Percentiles rank a stretch among this genome's conserved stretches.
These are phyloP conservation scores for Heliamphora exappendiculata DNA, from an alignment of 148 eudicot genomes.

Conservation along the genomic window DNA sequence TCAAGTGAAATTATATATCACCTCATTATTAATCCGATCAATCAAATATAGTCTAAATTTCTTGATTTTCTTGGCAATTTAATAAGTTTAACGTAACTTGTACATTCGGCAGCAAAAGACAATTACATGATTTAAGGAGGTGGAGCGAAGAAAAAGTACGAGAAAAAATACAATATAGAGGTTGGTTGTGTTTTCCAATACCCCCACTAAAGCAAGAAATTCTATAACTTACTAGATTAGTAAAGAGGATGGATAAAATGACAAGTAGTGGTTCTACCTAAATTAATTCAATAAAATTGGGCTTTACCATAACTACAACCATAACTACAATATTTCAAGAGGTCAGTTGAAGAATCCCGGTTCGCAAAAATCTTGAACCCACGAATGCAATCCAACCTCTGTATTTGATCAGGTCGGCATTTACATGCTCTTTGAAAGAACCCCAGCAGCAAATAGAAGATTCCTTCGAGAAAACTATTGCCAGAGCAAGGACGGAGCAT, in stretches of 20 bases:
- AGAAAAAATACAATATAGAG: not conserved
- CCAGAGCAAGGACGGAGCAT: constrained; percentile 5
- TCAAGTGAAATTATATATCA: too few species aligned
- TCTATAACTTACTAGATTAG: not conserved
- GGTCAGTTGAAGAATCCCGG: not conserved
- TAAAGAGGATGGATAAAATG: not conserved
- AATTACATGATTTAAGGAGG: not conserved
- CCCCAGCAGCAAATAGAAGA: constrained; percentile 81
- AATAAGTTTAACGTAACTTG: not conserved
- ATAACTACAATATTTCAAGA: not conserved
- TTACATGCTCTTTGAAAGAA: constrained; percentile 30
- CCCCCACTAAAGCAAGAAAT: not conserved
- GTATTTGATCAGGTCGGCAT: not conserved
- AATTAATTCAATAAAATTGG: not conserved
- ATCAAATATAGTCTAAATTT: too few species aligned
- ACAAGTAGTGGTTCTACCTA: not conserved
- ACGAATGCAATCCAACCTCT: not conserved
- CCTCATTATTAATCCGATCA: too few species aligned
- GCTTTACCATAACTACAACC: too few species aligned
- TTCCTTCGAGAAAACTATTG: constrained; percentile 75
- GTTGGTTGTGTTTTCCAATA: not conserved
- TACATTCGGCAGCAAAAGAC: not conserved
- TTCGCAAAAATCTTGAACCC: not conserved
- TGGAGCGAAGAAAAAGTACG: not conserved
- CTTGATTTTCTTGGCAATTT: not conserved